Percentiles rank a stretch among this genome's conserved stretches.
These are phyloP conservation scores for Colletotrichum chlorophyti DNA, from an alignment of 2,329 filamentous ascomycete species.

Conservation along the genomic window DNA sequence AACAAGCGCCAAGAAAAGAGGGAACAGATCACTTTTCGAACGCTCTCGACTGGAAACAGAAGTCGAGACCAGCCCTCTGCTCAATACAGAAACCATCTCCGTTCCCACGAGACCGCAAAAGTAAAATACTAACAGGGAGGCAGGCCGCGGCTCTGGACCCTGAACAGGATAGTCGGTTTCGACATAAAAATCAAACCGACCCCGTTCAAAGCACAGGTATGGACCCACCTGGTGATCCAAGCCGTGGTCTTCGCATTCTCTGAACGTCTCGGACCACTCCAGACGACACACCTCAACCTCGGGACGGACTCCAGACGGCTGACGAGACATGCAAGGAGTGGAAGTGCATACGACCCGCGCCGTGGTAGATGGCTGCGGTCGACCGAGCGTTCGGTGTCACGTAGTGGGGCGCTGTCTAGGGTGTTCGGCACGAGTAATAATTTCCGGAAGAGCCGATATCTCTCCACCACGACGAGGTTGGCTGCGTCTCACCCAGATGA, in stretches of 20 bases:
- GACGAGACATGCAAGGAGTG: neutral
- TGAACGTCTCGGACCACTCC: conserved; percentile 21
- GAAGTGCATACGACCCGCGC: conserved; percentile 7
- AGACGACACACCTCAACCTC: conserved; percentile 18
- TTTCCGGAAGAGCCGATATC: conserved; percentile 3
- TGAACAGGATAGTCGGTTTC: conserved; percentile 12
- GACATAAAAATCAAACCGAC: neutral
- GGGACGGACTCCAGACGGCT: conserved; percentile 12
- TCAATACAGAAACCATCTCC: conserved; percentile 18
- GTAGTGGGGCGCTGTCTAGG: neutral
- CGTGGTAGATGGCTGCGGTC: neutral
- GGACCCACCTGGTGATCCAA: no score
- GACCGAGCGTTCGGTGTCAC: neutral
- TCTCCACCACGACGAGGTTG: neutral
- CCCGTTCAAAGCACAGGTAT: no score
- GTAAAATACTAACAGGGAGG: conserved; percentile 8
- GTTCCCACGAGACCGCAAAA: neutral
- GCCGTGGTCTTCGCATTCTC: neutral
- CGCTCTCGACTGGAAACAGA: no score
- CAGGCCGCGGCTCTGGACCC: conserved; percentile 22
- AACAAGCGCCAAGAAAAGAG: conserved; percentile 14
- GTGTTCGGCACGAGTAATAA: conserved; percentile 9
- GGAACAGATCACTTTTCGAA: no score
- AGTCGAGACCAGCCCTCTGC: conserved; percentile 3
- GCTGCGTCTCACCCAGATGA: no score